A percentile compares a stretch with the other conserved stretches of the same genome.
phyloP scores from a whole-genome alignment of 306 rosid genomes.

The Carpinus viminea region DNA sequence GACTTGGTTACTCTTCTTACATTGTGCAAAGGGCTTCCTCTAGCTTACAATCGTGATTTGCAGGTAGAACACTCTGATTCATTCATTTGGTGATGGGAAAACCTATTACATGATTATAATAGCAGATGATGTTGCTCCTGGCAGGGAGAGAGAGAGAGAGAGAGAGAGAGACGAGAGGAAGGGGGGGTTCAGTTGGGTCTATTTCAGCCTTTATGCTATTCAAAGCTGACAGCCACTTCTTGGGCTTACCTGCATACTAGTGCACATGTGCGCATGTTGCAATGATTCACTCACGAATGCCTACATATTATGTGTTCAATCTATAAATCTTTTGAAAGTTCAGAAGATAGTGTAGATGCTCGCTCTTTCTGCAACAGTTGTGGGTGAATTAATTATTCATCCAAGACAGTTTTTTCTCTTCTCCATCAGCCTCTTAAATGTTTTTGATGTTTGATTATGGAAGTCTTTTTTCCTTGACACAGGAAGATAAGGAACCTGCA shows the following conservation, averaged over 20 bases:
- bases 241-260: background rate
- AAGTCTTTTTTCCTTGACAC: slow-evolving; percentile 25
- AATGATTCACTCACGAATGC: background rate
- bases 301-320: background rate
- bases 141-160: background rate
- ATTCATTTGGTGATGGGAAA: background rate
- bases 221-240: background rate
- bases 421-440: background rate
- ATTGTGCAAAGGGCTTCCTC: slow-evolving; percentile 97
- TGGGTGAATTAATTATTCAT: background rate
- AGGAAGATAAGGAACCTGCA: slow-evolving; percentile 98
- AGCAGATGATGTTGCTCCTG: background rate
- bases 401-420: background rate
- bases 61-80: slow-evolving; percentile 53
- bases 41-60: slow-evolving; percentile 94
- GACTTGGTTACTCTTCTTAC: slow-evolving; percentile 86
- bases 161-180: no score
- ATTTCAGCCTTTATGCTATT: slow-evolving; percentile 2
- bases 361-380: background rate
- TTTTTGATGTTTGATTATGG: slow-evolving; percentile 9
- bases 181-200: background rate
- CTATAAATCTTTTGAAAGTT: background rate
- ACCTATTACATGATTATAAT: background rate
- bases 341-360: background rate
- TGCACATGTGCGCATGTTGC: background rate